Percentiles rank a stretch among this genome's conserved stretches.
Evolutionary conservation across 257 asterid species (phyloP).

Genomic region (Solanum phureja): DNA sequence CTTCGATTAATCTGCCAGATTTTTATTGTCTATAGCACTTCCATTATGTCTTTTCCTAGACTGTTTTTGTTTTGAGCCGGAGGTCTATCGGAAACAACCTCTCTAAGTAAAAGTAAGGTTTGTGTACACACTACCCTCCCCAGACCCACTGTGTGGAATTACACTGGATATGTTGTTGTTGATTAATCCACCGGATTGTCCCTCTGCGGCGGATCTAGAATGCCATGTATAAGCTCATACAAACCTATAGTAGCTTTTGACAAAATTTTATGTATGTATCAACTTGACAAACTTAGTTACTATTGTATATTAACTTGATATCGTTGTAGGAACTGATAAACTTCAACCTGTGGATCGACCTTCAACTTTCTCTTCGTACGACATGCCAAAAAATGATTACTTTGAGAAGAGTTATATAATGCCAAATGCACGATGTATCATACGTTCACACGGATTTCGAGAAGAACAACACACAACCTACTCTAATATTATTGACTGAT

Average conservation of each 20-base stretch:
- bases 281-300: background rate
- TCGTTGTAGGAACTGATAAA: background rate
- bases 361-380: background rate
- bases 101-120: background rate
- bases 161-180: background rate
- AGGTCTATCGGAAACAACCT: background rate
- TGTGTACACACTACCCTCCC: background rate
- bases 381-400: background rate
- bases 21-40: background rate
- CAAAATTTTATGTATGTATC: background rate
- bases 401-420: background rate
- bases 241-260: background rate
- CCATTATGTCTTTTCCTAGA: background rate
- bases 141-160: background rate
- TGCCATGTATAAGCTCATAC: background rate
- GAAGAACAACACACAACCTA: background rate
- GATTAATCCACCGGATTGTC: background rate
- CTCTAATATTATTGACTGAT: background rate
- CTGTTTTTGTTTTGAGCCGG: background rate
- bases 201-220: background rate
- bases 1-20: accelerated
- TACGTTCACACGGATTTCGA: background rate
- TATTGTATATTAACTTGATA: background rate
- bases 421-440: background rate
- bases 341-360: background rate